Conservation (phyloP, 768 basidiomycete genomes). For the Russula compacta region DNA sequence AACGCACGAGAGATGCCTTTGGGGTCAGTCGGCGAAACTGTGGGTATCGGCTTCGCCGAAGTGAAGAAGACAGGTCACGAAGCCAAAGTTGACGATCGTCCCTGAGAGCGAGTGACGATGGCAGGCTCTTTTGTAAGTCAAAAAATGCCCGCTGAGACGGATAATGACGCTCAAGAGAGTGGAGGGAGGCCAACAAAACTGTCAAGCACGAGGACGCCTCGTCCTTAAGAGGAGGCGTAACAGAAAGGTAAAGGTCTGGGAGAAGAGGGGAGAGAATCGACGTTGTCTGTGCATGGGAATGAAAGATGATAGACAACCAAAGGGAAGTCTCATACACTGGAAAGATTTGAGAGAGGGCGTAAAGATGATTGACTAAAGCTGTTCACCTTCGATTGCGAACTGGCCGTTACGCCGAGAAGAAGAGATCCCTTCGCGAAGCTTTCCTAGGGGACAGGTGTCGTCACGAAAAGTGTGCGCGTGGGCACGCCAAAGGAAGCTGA, state of each 20-base stretch:
- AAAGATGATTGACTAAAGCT: neutral
- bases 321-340: constrained; percentile 70
- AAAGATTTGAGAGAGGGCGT: neutral
- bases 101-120: constrained; percentile 31
- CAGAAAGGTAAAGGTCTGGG: constrained; percentile 36
- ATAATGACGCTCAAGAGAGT: constrained; percentile 47
- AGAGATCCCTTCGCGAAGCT: constrained; percentile 64
- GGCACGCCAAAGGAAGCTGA: constrained; percentile 8
- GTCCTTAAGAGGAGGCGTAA: constrained; percentile 20
- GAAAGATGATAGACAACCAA: constrained; percentile 53
- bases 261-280: constrained; percentile 55
- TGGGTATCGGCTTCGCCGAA: constrained; percentile 26
- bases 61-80: constrained; percentile 36
- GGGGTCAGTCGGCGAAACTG: constrained; percentile 8
- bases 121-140: constrained; percentile 36
- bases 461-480: neutral
- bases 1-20: neutral
- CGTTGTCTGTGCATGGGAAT: constrained; percentile 49
- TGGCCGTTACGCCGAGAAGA: constrained; percentile 49
- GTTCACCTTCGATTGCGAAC: constrained; percentile 61
- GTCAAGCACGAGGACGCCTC: constrained; percentile 24
- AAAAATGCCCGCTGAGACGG: constrained; percentile 57
- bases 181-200: constrained; percentile 44
- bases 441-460: constrained; percentile 38
- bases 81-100: constrained; percentile 44